Base-by-base conservation (phyloP, 345 rosid species). In the Gossypium longicalyx region DNA sequence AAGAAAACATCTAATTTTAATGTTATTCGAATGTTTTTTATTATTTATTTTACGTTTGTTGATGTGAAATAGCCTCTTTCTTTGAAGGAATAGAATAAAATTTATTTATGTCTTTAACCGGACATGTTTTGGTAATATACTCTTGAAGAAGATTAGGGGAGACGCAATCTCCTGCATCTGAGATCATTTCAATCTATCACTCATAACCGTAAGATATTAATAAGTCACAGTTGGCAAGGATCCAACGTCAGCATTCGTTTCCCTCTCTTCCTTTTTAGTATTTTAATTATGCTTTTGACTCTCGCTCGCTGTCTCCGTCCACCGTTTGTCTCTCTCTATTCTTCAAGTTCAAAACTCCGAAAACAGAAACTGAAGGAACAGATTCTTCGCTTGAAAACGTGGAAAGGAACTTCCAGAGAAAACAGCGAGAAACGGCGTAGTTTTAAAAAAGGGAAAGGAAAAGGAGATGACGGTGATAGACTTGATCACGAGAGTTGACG, bases 401-500 rank as follows among this genome's bases (percentile, higher is more conserved):
- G 27, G 0, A 49, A 45, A 43, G 54, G 51, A 71, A 56, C 2
- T 41, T 54, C 27, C 29, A 9, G 22, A 15, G 52, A 54, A 34
- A 34, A 34, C 4, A 22, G 11, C 22, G 7, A 6, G 9, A 58
- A 59, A 59, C 75, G 11, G 41, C 20, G 57, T n/a, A 44, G 67
- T 23, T 59, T 23, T 44, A 52, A 16, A 52, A 8, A 3, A 12
- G 9, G 43, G 47, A 1, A 61, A 22, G 12, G 68, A 54, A 3
- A 22, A 16, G 61, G 53, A 71, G 75, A 86, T 87, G 89, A 85
- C 79, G 52, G 88, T 88, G 70, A 82, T 83, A 78, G 90, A 88
- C 74, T 82, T 90, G 74, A 75, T 88, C 49, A 87, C 87, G 6
- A 80, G 89, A 81, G 91, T 81, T 3, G 91, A 88, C 61, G 80